phyloP scores from a whole-genome alignment of 2,329 filamentous ascomycete genomes.

The Colletotrichum shisoi region DNA sequence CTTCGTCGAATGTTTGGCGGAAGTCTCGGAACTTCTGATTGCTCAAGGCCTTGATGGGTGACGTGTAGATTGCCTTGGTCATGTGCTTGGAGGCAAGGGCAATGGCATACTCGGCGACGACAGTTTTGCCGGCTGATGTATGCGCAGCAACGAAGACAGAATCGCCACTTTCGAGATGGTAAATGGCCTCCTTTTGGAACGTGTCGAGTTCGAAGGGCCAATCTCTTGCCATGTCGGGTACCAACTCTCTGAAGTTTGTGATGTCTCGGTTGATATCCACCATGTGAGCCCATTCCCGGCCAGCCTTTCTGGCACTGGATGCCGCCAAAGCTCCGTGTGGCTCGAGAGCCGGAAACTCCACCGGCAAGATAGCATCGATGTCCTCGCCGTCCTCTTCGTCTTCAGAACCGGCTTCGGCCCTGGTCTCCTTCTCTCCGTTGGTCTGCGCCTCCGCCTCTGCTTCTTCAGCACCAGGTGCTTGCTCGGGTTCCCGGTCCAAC shows the following conservation, averaged over 20 bases:
- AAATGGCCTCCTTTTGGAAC: conserved; percentile 98
- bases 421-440: conserved; percentile 43
- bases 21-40: conserved; percentile 99
- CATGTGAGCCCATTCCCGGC: conserved; percentile 96
- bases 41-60: conserved; percentile 96
- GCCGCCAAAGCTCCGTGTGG: conserved; percentile 79
- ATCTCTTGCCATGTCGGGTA: conserved; percentile 93
- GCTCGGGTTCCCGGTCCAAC: conserved; percentile 58
- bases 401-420: conserved; percentile 47
- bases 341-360: conserved; percentile 91
- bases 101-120: conserved; percentile 97
- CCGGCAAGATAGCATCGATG: conserved; percentile 86
- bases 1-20: conserved; percentile 86
- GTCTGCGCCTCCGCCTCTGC: conserved; percentile 40
- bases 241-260: conserved; percentile 89
- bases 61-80: conserved; percentile 99
- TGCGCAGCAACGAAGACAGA: conserved; percentile 98
- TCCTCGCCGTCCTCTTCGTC: conserved; percentile 62
- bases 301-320: conserved; percentile 75
- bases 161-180: conserved; percentile 94
- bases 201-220: conserved; percentile 98
- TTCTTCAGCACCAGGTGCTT: conserved; percentile 45
- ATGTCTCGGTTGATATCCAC: conserved; percentile 94
- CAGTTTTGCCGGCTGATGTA: conserved; percentile 96
- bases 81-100: conserved; percentile 96